phyloP scores from a whole-genome alignment of 2,329 filamentous ascomycete genomes.

The Stenocarpella maydis region DNA sequence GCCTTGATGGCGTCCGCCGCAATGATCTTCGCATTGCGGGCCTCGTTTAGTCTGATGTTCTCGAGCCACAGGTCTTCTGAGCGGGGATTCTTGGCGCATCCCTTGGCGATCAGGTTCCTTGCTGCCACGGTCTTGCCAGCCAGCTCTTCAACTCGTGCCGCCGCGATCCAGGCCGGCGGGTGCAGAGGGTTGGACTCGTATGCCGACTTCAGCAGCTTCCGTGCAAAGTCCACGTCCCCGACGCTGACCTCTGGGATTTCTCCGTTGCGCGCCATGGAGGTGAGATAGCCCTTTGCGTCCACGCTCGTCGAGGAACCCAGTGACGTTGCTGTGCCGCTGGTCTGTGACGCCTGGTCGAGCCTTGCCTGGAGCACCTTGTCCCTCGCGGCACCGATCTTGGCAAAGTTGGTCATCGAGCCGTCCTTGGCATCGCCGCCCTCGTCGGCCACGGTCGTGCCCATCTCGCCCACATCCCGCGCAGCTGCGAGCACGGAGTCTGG shows the following conservation, averaged over 20 bases:
- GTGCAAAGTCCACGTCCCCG: slow-evolving; percentile 93
- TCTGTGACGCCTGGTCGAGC: slow-evolving; percentile 85
- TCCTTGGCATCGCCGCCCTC: slow-evolving; percentile 72
- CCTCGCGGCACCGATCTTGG: slow-evolving; percentile 93
- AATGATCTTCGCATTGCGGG: slow-evolving; percentile 93
- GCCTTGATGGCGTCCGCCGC: slow-evolving; percentile 92
- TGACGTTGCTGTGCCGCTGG: slow-evolving; percentile 70
- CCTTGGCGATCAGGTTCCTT: slow-evolving; percentile 85
- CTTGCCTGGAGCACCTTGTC: slow-evolving; percentile 96
- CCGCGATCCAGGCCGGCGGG: slow-evolving; percentile 94
- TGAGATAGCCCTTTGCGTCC: slow-evolving; percentile 95
- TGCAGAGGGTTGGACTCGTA: slow-evolving; percentile 97
- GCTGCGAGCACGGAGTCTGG: slow-evolving; percentile 94
- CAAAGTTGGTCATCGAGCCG: slow-evolving; percentile 97
- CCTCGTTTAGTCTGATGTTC: slow-evolving; percentile 91
- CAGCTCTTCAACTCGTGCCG: slow-evolving; percentile 89
- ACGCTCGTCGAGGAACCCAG: slow-evolving; percentile 88
- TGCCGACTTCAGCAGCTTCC: slow-evolving; percentile 92
- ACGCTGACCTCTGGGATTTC: slow-evolving; percentile 84
- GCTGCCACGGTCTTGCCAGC: slow-evolving; percentile 92
- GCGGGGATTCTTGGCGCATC: slow-evolving; percentile 90
- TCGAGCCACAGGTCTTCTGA: slow-evolving; percentile 97
- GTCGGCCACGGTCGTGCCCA: slow-evolving; percentile 88
- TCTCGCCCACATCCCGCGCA: slow-evolving; percentile 79
- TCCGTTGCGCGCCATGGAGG: slow-evolving; percentile 84